phyloP scores from a whole-genome alignment of 140 eudicot genomes.

The Anethum foeniculum region DNA sequence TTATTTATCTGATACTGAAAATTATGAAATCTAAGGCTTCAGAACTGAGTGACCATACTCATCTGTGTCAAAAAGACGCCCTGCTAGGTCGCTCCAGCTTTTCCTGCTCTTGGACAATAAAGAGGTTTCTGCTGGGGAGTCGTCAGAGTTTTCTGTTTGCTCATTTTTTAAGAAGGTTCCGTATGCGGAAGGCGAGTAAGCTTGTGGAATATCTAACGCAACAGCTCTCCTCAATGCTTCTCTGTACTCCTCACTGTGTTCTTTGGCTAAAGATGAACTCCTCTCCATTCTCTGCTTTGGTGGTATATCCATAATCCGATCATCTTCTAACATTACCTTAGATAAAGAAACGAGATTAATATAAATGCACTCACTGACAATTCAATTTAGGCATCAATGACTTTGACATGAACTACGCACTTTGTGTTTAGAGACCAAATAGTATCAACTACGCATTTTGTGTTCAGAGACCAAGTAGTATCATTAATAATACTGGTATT shows the following conservation, averaged over 20 bases:
- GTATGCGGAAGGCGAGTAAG: constrained; percentile 57
- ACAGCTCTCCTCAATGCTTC: constrained; percentile 71
- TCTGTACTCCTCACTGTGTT: constrained; percentile 62
- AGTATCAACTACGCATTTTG: not conserved
- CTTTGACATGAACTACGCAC: not conserved
- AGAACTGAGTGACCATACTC: constrained; percentile 46
- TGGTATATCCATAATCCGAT: constrained; percentile 56
- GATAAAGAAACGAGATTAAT: not conserved
- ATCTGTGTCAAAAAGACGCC: constrained; percentile 42
- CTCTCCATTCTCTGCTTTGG: constrained; percentile 75
- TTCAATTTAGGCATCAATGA: not conserved
- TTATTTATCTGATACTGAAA: not conserved
- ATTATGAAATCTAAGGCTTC: constrained; percentile 18
- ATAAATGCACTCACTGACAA: not conserved
- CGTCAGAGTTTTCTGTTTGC: constrained; percentile 26
- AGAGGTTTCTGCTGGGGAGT: constrained; percentile 14
- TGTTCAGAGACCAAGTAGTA: not conserved
- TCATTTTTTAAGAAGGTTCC: constrained; percentile 64
- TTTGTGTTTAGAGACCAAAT: not conserved
- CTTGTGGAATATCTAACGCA: constrained; percentile 65
- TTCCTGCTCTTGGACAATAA: constrained; percentile 29
- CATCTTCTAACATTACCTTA: constrained; percentile 69
- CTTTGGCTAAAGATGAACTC: constrained; percentile 52
- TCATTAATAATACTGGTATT: not conserved
- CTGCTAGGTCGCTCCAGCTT: constrained; percentile 49